phyloP scores from a whole-genome alignment of 768 basidiomycete species.

The Trametes gibbosa region DNA sequence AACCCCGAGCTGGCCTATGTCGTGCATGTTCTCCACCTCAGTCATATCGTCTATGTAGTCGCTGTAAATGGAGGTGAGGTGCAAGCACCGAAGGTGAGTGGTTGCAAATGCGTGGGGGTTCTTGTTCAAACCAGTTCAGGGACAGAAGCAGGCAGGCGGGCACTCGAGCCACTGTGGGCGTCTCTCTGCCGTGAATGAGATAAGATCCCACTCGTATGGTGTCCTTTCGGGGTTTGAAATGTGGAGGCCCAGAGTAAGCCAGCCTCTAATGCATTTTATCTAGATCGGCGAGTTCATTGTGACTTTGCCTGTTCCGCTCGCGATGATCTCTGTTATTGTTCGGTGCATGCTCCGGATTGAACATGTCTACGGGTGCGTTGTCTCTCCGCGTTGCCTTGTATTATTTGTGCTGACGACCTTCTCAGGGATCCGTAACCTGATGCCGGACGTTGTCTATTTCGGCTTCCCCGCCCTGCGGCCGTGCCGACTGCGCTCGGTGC shows the following conservation, averaged over 20 bases:
- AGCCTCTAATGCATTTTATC: not conserved
- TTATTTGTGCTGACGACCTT: too few relatives aligned
- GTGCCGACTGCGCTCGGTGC: too few relatives aligned
- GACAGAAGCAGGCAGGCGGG: constrained; percentile 16
- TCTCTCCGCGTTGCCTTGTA: too few relatives aligned
- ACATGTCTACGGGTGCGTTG: too few relatives aligned
- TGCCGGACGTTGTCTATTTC: too few relatives aligned
- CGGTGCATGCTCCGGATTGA: not conserved
- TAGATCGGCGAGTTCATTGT: not conserved
- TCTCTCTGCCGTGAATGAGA: constrained; percentile 6
- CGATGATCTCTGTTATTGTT: not conserved
- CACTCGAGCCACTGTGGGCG: constrained; percentile 15
- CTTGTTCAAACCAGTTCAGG: constrained; percentile 20
- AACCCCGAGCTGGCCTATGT: not conserved
- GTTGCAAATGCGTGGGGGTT: constrained; percentile 14
- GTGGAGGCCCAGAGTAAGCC: not conserved
- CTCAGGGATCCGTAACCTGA: too few relatives aligned
- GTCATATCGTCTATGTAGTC: not conserved
- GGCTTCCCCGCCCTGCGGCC: too few relatives aligned
- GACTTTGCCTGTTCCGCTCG: not conserved
- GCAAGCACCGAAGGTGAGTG: constrained; percentile 2
- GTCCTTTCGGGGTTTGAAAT: constrained; percentile 7
- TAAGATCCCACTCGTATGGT: constrained; percentile 5
- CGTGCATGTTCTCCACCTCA: constrained; percentile 2
- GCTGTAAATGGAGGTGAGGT: constrained; percentile 1